A percentile compares a stretch with the other conserved stretches of the same genome.
phyloP scores from a whole-genome alignment of 2,329 filamentous ascomycete genomes.

The Chaetomium sp. region DNA sequence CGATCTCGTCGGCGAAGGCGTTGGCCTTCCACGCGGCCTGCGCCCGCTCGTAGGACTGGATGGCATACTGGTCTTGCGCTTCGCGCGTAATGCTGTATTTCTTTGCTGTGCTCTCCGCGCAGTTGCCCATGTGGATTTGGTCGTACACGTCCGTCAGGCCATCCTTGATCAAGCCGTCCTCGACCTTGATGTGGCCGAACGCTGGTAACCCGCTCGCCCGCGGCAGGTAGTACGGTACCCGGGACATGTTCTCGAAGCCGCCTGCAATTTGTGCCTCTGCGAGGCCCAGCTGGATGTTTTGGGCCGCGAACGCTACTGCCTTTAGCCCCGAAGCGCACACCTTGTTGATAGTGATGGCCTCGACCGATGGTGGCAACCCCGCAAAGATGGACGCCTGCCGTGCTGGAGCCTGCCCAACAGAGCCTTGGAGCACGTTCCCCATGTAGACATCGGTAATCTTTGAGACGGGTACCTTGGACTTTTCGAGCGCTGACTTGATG shows the following conservation, averaged over 20 bases:
- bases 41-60: constrained; percentile 80
- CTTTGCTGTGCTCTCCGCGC: constrained; percentile 90
- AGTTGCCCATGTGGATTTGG: constrained; percentile 96
- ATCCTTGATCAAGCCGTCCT: constrained; percentile 91
- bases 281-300: constrained; percentile 89
- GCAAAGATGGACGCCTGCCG: constrained; percentile 87
- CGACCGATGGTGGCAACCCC: constrained; percentile 71
- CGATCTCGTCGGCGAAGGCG: constrained; percentile 84
- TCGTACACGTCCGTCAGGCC: constrained; percentile 96
- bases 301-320: constrained; percentile 80
- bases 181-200: constrained; percentile 80
- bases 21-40: constrained; percentile 82
- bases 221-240: constrained; percentile 83
- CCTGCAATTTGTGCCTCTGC: constrained; percentile 85
- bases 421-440: constrained; percentile 86
- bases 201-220: constrained; percentile 74
- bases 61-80: constrained; percentile 86
- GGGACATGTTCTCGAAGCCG: constrained; percentile 97
- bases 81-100: constrained; percentile 74
- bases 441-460: constrained; percentile 93
- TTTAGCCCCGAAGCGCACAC: constrained; percentile 95
- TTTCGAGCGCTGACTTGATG: constrained; percentile 84
- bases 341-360: constrained; percentile 94
- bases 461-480: constrained; percentile 72
- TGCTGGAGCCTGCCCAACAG: constrained; percentile 82